phyloP scores from a whole-genome alignment of 2,329 filamentous ascomycete genomes.

The Chrysosphaeria jannelii region DNA sequence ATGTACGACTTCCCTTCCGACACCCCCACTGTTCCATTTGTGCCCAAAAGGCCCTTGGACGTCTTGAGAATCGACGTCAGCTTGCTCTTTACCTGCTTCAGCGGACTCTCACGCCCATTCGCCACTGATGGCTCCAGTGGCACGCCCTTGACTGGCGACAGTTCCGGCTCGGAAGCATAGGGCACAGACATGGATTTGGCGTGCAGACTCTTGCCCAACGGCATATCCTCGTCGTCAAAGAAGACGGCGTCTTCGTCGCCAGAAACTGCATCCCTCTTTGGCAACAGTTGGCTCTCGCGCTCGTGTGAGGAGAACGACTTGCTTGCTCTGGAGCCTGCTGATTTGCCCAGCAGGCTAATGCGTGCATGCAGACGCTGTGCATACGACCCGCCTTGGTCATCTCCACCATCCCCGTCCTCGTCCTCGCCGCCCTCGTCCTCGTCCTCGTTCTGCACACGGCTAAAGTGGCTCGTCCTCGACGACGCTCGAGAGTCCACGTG shows the following conservation, averaged over 20 bases:
- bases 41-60: constrained; percentile 62
- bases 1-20: constrained; percentile 28
- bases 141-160: constrained; percentile 22
- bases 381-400: constrained; percentile 58
- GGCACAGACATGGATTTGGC: constrained; percentile 29
- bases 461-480: constrained; percentile 41
- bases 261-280: constrained; percentile 2
- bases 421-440: constrained; percentile 16
- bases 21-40: too few relatives aligned
- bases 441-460: constrained; percentile 15
- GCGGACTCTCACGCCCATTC: constrained; percentile 45
- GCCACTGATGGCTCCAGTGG: too few relatives aligned
- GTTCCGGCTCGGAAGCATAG: constrained; percentile 12
- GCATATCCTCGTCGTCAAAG: constrained; percentile 18
- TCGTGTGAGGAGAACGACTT: too few relatives aligned
- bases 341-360: constrained; percentile 43
- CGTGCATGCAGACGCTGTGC: constrained; percentile 80
- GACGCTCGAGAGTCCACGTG: constrained; percentile 31
- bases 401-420: constrained; percentile 16
- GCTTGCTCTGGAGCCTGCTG: too few relatives aligned
- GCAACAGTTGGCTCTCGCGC: too few relatives aligned
- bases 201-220: constrained; percentile 18
- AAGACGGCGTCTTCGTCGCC: constrained; percentile 25
- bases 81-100: constrained; percentile 81
- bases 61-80: constrained; percentile 73